These are phyloP conservation scores for Ogataea ganodermae DNA, from an alignment of 805 yeast genomes.

Conservation along the genomic window DNA sequence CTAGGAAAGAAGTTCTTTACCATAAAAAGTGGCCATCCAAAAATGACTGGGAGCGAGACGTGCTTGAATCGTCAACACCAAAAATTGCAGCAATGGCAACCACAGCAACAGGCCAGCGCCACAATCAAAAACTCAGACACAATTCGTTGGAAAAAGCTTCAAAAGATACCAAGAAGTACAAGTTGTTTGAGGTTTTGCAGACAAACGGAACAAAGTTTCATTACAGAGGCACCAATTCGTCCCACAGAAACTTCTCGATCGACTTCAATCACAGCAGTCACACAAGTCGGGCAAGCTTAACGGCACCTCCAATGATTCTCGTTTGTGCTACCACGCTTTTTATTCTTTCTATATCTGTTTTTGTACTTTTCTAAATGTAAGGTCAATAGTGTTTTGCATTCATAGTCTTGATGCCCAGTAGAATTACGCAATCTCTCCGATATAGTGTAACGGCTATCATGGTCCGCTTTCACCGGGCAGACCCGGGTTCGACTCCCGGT, in stretches of 20 bases:
- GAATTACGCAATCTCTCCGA: constrained; percentile 47
- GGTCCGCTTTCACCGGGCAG: constrained; percentile 85
- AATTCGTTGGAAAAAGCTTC: background rate
- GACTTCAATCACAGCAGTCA: constrained; percentile 7
- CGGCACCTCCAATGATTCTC: background rate
- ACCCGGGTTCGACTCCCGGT: constrained; percentile 86
- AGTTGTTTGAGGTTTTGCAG: constrained; percentile 2
- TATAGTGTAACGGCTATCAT: constrained; percentile 83
- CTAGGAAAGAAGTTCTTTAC: constrained; percentile 8
- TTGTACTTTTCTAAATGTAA: constrained; percentile 3
- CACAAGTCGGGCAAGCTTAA: constrained; percentile 1
- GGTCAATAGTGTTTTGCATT: background rate
- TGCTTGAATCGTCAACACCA: constrained; percentile 7
- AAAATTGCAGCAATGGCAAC: background rate
- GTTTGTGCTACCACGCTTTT: background rate
- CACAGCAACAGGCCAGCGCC: background rate
- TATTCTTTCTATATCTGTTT: constrained; percentile 1
- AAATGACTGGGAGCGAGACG: constrained; percentile 25
- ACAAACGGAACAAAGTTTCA: background rate
- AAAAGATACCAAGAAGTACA: constrained; percentile 1
- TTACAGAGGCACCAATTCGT: background rate
- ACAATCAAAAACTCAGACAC: background rate
- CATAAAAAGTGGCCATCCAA: constrained; percentile 24
- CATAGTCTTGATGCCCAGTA: background rate
- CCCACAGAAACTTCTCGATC: constrained; percentile 1